Evolutionary conservation across 768 basidiomycete species (phyloP), one percentile per base, ranked within the genome.

Genomic region (Ephemerocybe angulata): DNA sequence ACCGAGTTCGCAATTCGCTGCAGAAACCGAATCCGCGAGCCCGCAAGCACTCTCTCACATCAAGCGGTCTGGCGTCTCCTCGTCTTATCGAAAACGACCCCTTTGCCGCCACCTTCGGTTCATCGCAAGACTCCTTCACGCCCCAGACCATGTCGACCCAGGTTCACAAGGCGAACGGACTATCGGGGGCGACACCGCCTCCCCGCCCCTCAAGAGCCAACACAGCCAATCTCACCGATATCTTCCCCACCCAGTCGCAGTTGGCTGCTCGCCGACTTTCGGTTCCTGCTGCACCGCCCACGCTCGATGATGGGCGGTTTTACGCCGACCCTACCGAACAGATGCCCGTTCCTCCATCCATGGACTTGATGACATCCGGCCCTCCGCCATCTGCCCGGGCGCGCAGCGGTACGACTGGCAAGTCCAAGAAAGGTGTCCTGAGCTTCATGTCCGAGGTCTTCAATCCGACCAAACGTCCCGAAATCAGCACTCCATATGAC

Each of bases 401-500:
- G 21, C 79, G 80, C 62, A 82, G 79, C 64, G 71, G 74, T 30
- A 80, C 79, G 17, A 65, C 74, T 3, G 66, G 71, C 44, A 82
- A 81, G 69, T 56, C 72, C 30, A 81, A 79, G 74, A 88, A 86
- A 71, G 84, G 88, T 58, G 82, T 90, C 67, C 79, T 91, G 64
- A 80, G 87, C 37, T 85, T 90, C 66, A 85, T 93, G 74, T 76
- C 76, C n/a, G 76, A 76, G 52, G 72, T 78, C 62, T 85, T 92
- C 70, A 86, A 81, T 66, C 77, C 82, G 53, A 80, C 81, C 35
- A 92, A 90, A 71, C 83, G 88, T 12, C 85, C 83, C 13, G 93
- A 96, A 72, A 98, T 99, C 77, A 93, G 91, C 68, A 95, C 94
- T 0, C 97, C 97, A 0, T 98, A 96, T 69, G 97, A 99, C 72